Evolutionary conservation across 129 eudicot species (phyloP).

Genomic region (Glebionis coronaria): DNA sequence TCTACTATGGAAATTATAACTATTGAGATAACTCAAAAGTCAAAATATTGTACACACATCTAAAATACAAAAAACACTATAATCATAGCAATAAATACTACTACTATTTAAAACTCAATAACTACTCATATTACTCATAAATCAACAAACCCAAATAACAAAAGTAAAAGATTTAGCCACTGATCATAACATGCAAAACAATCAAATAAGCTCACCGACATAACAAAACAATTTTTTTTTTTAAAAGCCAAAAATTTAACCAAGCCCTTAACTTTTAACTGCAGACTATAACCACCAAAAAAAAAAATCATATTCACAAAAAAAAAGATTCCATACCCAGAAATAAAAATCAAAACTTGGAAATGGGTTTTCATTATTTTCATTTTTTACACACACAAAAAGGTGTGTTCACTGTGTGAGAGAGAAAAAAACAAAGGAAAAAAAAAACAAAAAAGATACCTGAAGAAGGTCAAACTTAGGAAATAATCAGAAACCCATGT

Average conservation of each 20-base stretch:
- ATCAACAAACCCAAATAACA: constrained; percentile 8
- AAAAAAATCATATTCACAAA: neutral
- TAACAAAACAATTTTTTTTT: constrained; percentile 2
- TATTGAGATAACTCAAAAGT: no score
- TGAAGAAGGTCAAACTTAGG: constrained; percentile 26
- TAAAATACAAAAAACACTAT: no score
- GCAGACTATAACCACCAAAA: constrained; percentile 5
- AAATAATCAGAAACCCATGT: constrained; percentile 23
- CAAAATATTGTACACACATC: no score
- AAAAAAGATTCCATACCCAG: constrained; percentile 6
- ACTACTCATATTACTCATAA: neutral
- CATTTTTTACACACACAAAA: constrained; percentile 8
- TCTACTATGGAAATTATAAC: no score
- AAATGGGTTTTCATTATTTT: neutral
- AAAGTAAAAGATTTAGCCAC: neutral
- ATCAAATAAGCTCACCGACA: constrained; percentile 23
- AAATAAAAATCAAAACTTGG: neutral
- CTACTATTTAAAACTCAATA: no score
- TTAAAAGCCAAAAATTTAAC: constrained; percentile 8
- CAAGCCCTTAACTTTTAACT: constrained; percentile 4
- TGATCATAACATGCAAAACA: constrained; percentile 36
- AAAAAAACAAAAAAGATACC: constrained; percentile 27
- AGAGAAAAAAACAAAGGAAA: constrained; percentile 10
- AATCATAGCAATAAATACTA: no score
- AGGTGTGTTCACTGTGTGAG: constrained; percentile 17